Conservation (phyloP, 805 yeast species). For the Starmera caribaea region DNA sequence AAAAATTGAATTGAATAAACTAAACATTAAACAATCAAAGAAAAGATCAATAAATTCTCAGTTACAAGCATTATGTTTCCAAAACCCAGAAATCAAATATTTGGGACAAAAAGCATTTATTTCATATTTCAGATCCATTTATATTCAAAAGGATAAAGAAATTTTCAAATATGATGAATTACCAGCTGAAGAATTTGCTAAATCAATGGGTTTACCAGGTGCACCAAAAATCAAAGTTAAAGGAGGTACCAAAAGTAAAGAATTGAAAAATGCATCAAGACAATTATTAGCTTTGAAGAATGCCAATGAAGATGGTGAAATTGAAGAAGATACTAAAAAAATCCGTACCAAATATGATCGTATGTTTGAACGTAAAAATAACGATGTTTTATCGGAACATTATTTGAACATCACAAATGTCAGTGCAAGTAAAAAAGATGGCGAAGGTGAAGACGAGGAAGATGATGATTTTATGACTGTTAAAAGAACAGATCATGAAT, state of each 20-base stretch:
- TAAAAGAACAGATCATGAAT: constrained; percentile 66
- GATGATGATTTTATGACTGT: constrained; percentile 76
- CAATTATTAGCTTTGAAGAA: constrained; percentile 49
- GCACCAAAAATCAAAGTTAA: constrained; percentile 85
- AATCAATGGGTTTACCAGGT: constrained; percentile 87
- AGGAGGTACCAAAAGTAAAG: constrained; percentile 46
- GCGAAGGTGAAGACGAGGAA: constrained; percentile 36
- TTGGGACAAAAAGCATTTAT: constrained; percentile 94
- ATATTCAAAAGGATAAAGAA: constrained; percentile 79
- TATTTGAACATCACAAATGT: constrained; percentile 62
- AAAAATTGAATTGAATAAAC: constrained; percentile 59
- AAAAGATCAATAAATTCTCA: constrained; percentile 69
- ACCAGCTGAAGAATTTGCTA: constrained; percentile 79
- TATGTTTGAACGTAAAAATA: constrained; percentile 93
- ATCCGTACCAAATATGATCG: constrained; percentile 86
- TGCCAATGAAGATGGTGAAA: constrained; percentile 57
- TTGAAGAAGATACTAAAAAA: constrained; percentile 26
- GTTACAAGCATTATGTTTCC: constrained; percentile 82
- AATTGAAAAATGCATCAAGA: constrained; percentile 73
- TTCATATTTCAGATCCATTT: constrained; percentile 78
- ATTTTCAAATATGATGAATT: constrained; percentile 70
- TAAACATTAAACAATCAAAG: constrained; percentile 68
- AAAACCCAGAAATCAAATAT: constrained; percentile 85
- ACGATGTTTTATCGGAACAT: constrained; percentile 83
- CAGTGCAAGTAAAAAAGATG: constrained; percentile 13